Percentiles rank a stretch among this genome's conserved stretches.
phyloP scores from a whole-genome alignment of 768 basidiomycete species.

The Hypsizygus marmoreus region DNA sequence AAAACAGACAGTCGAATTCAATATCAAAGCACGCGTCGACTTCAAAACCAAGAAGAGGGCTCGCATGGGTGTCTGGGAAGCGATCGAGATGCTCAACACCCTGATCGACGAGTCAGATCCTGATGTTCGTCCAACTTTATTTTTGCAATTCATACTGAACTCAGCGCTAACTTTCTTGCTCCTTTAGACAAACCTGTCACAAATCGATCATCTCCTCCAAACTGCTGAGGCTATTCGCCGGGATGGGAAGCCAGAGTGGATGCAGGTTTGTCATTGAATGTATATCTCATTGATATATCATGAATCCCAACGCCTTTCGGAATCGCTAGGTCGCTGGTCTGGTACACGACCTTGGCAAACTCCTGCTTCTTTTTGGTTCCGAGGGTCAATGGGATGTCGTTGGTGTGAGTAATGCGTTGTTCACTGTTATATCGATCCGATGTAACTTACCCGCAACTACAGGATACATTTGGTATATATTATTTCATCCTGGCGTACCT shows the following conservation, averaged over 20 bases:
- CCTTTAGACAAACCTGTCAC: conserved; percentile 8
- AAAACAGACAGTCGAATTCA: conserved; percentile 88
- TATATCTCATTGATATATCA: conserved; percentile 25
- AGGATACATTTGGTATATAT: conserved; percentile 46
- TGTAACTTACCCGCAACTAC: conserved; percentile 7
- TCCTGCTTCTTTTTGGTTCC: conserved; percentile 80
- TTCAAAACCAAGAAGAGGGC: conserved; percentile 69
- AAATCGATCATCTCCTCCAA: conserved; percentile 77
- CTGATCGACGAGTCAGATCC: conserved; percentile 91
- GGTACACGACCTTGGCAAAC: conserved; percentile 88
- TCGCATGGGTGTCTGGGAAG: conserved; percentile 85
- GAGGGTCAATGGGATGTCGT: conserved; percentile 96
- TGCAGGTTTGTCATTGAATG: no score
- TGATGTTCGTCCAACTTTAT: conserved; percentile 53
- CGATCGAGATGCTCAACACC: conserved; percentile 85
- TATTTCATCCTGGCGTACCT: conserved; percentile 2
- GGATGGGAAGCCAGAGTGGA: conserved; percentile 90
- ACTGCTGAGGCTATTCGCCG: conserved; percentile 88
- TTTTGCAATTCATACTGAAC: no score
- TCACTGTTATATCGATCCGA: conserved; percentile 5
- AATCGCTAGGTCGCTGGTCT: conserved; percentile 82
- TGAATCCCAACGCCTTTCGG: conserved; percentile 18
- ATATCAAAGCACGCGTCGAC: conserved; percentile 73
- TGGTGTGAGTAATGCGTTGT: conserved; percentile 51
- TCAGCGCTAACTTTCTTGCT: no score